Conservation (phyloP, 2,329 filamentous ascomycete species). For the Penicillium verrucosum region DNA sequence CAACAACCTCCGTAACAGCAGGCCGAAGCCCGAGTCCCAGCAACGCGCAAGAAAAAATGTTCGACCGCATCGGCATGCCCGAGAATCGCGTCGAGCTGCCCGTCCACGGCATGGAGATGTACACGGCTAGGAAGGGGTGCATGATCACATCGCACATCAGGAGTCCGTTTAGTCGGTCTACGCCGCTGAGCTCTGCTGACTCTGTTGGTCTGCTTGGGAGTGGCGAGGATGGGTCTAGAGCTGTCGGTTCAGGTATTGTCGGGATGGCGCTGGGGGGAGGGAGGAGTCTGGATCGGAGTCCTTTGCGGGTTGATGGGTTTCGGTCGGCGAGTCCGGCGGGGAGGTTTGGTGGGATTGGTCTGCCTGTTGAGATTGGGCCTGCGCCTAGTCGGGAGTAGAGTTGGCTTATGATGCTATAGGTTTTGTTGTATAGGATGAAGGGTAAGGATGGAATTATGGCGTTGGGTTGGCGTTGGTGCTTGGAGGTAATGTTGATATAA, state of each 20-base stretch:
- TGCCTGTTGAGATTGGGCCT: slow-evolving; percentile 1
- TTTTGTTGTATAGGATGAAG: not conserved
- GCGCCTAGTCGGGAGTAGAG: not conserved
- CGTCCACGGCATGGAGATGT: slow-evolving; percentile 10
- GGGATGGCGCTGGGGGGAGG: not conserved
- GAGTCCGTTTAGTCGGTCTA: not conserved
- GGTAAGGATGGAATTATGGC: not conserved
- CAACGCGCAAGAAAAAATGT: slow-evolving; percentile 27
- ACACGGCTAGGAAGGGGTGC: not conserved
- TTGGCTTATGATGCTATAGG: not conserved
- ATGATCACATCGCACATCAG: not conserved
- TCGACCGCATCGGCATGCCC: slow-evolving; percentile 15
- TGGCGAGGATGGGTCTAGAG: not conserved
- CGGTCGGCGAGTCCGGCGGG: not conserved
- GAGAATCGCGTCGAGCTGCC: slow-evolving; percentile 16
- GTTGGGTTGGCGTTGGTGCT: not conserved
- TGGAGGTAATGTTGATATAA: not conserved
- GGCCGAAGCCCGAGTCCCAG: slow-evolving; percentile 3
- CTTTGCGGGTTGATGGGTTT: not conserved
- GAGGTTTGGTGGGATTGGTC: not conserved
- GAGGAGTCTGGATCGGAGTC: not conserved
- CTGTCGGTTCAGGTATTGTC: not conserved
- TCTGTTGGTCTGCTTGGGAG: not conserved
- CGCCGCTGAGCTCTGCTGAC: not conserved
- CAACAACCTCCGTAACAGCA: not conserved